These are phyloP conservation scores for Emmonsiellopsis sp. DNA, from an alignment of 2,329 filamentous ascomycete species.

Conservation along the genomic window DNA sequence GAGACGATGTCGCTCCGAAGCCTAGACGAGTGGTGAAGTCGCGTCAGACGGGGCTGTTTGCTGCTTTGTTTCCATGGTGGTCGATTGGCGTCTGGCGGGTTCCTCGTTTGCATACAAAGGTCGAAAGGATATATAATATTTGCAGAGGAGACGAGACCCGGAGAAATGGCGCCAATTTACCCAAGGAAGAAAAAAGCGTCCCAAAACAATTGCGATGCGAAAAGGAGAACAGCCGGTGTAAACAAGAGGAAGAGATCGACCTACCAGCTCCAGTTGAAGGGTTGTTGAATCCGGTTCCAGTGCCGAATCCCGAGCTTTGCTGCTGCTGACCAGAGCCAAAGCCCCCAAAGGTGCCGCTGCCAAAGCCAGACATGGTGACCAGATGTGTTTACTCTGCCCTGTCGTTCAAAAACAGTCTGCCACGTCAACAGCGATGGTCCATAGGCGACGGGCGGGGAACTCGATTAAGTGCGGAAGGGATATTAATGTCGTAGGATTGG, in stretches of 20 bases:
- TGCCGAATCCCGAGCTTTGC: constrained; percentile 10
- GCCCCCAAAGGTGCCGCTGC: constrained; percentile 10
- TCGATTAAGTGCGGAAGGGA: neutral
- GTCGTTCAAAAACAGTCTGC: neutral
- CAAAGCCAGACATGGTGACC: constrained; percentile 11
- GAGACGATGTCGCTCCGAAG: constrained; percentile 26
- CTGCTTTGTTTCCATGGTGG: constrained; percentile 3
- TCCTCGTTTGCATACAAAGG: neutral
- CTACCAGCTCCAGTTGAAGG: constrained; percentile 11
- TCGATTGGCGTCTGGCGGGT: constrained; percentile 3
- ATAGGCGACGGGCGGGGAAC: neutral
- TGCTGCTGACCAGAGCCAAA: constrained; percentile 11
- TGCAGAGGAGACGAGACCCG: neutral
- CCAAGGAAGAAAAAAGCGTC: neutral
- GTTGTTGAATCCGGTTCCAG: constrained; percentile 5
- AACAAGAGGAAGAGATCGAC: neutral
- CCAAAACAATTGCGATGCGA: neutral
- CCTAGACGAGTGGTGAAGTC: constrained; percentile 17
- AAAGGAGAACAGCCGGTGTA: constrained; percentile 2
- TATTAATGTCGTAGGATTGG: neutral
- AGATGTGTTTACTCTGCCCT: neutral
- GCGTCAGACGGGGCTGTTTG: constrained; percentile 8
- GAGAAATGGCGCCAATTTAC: neutral
- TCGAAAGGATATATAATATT: neutral
- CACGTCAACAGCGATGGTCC: neutral